Percentiles rank a stretch among this genome's conserved stretches.
Evolutionary conservation across 176 grass and related monocot species (phyloP).

Genomic region (maize (Zea mays)): Zm-B73-REFERENCE-NAM-5.0 NC_050098.1:220748501-220749000

Average conservation of each 20-base stretch:
- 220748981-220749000: conserved; percentile 92
- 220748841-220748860: conserved; percentile 1
- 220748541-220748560: conserved; percentile 51
- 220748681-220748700: neutral
- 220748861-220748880: neutral
- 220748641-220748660: conserved; percentile 38
- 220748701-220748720: conserved; percentile 19
- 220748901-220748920: neutral
- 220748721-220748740: neutral
- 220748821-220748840: conserved; percentile 49
- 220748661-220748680: conserved; percentile 36
- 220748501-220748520: conserved; percentile 50
- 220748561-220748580: conserved; percentile 58
- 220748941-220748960: conserved; percentile 96
- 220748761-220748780: conserved; percentile 1
- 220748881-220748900: neutral
- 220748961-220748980: conserved; percentile 95
- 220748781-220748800: neutral
- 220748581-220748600: conserved; percentile 44
- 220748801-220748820: neutral
- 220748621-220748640: conserved; percentile 30
- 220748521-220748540: conserved; percentile 51
- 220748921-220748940: conserved; percentile 85
- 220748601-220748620: conserved; percentile 36
- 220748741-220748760: conserved; percentile 1